A percentile compares a stretch with the other conserved stretches of the same genome.
Conservation (phyloP, 1,284 basidiomycete genomes). For the Ustilago lituana region DNA sequence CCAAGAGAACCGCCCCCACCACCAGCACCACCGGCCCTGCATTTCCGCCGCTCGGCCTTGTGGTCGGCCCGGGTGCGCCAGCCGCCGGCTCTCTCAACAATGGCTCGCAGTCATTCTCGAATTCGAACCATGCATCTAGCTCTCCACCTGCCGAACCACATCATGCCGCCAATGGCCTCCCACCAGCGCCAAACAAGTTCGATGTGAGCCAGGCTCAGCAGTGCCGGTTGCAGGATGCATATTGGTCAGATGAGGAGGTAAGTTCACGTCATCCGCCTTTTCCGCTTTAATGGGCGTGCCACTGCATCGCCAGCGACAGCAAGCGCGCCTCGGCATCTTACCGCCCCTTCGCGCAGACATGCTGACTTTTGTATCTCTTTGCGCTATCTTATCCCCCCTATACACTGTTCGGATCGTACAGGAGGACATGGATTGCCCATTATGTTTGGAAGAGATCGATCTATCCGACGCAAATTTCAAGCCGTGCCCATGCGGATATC, state of each 20-base stretch:
- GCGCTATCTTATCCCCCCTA: background rate
- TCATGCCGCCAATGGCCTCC: constrained; percentile 44
- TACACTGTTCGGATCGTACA: constrained; percentile 64
- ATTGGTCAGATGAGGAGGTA: constrained; percentile 94
- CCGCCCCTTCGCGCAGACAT: no score
- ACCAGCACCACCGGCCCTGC: constrained; percentile 44
- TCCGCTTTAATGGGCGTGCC: no score
- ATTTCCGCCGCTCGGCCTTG: constrained; percentile 53
- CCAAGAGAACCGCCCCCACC: constrained; percentile 44
- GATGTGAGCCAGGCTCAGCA: constrained; percentile 64
- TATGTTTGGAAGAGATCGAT: constrained; percentile 99
- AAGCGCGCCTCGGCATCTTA: no score
- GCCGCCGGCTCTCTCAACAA: constrained; percentile 25
- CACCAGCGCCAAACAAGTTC: constrained; percentile 60
- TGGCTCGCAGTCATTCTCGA: constrained; percentile 30
- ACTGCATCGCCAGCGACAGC: no score
- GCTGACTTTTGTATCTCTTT: no score
- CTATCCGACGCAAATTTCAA: constrained; percentile 99
- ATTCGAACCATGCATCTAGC: constrained; percentile 14
- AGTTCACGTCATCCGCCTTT: constrained; percentile 9
- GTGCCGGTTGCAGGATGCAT: constrained; percentile 88
- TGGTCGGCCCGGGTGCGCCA: constrained; percentile 48
- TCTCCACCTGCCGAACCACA: constrained; percentile 20
- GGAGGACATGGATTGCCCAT: constrained; percentile 97
- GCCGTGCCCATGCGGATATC: constrained; percentile 98